Base-by-base conservation (phyloP, 1,139 yeast genomes). In the Magnusiomyces tetraspermus region DNA sequence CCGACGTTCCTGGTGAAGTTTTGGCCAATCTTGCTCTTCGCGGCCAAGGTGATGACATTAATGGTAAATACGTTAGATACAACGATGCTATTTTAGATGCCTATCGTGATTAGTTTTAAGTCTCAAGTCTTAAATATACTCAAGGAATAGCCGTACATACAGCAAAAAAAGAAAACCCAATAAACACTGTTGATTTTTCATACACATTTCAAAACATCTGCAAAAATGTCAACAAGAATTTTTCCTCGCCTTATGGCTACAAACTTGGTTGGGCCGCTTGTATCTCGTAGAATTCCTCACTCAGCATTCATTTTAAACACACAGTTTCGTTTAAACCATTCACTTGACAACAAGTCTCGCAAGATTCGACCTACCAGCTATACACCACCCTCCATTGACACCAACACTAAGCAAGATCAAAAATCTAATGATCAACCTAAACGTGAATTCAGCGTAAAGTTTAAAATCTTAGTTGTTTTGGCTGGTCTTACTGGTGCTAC, bases 1-100 rank as follows among this genome's bases (percentile, higher is more conserved):
- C 95, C 1, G 76, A 74, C 28, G 80, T 79, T 10, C 95, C 96
- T 3, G 96, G 85, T 0, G 67, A 74, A 0, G 76, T 85, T 0
- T 82, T 79, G 57, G 85, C 82, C 17, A 78, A 81, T 51, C 68
- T 89, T 55, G 90, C 85, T 0, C 58, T 80, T 15, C 51, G 53
- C 22, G 64, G 64, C 2, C 76, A 85, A 67, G 71, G 77, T 6
- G 55, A 62, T 1, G 76, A 71, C 0, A 61, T 85, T 49, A 81
- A 79, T 56, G 96, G 96, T 1, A 63, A 73, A 57, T 85, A 80
- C 64, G 63, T 83, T 52, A 72, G 95, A 50, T 84, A 77, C 66
- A 74, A 75, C 60, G 88, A 80, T 59, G 74, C 51, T 2, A 58
- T 53, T 4, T 50, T 64, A 28, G 56, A 57, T 22, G 48, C 51